A percentile compares a stretch with the other conserved stretches of the same genome.
Evolutionary conservation across 75 land plant species (phyloP).

Genomic region (Cupressus sempervirens): DNA sequence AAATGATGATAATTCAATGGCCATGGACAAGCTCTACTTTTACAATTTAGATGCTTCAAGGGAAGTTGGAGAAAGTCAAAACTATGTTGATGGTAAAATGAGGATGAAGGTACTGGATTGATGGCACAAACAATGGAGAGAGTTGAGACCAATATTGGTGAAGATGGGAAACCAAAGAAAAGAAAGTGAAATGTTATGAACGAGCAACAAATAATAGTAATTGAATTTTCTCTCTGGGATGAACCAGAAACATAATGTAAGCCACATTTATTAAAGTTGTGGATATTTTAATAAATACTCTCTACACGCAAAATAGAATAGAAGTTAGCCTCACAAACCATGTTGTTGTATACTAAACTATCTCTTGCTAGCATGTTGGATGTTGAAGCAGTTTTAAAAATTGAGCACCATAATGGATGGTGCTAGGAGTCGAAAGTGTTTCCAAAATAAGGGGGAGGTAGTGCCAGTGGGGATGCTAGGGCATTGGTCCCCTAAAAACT

Average conservation of each 20-base stretch:
- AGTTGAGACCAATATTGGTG: constrained; percentile 29
- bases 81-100: constrained; percentile 23
- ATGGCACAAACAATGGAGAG: constrained; percentile 36
- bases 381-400: too few species aligned
- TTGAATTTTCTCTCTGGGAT: constrained; percentile 66
- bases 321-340: too few species aligned
- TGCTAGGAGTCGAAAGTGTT: too few species aligned
- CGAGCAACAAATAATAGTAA: constrained; percentile 63
- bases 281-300: too few species aligned
- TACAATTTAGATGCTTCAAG: constrained; percentile 14
- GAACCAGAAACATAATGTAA: constrained; percentile 88
- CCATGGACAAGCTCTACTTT: constrained; percentile 5
- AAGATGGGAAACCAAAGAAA: constrained; percentile 63
- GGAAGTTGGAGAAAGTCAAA: constrained; percentile 4
- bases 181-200: constrained; percentile 88
- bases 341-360: too few species aligned
- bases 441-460: too few species aligned
- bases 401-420: too few species aligned
- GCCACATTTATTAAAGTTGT: constrained; percentile 47
- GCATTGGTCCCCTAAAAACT: too few species aligned
- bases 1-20: constrained; percentile 8
- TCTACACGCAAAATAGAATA: too few species aligned
- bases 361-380: too few species aligned
- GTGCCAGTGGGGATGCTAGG: too few species aligned
- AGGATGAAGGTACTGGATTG: constrained; percentile 20